phyloP scores from a whole-genome alignment of 495 filamentous ascomycete genomes.

The Annulohypoxylon nitens region DNA sequence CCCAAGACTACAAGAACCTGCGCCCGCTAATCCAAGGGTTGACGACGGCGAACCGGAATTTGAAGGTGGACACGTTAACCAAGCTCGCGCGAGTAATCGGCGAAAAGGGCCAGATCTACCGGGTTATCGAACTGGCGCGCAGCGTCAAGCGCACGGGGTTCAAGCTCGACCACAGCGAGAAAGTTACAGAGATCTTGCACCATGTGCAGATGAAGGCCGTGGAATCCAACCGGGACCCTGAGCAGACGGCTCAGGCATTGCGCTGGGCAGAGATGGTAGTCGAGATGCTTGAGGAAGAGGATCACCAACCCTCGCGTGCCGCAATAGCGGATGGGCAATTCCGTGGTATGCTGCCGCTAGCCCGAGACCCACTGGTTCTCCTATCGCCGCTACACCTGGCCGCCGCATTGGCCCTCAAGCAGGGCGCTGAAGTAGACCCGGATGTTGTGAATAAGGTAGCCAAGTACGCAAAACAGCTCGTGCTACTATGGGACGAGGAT shows the following conservation, averaged over 20 bases:
- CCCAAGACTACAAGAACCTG: conserved; percentile 72
- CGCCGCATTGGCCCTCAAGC: conserved; percentile 50
- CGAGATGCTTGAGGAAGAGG: conserved; percentile 63
- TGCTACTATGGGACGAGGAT: conserved; percentile 54
- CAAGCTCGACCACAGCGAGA: conserved; percentile 55
- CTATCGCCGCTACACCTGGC: conserved; percentile 56
- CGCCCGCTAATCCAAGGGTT: conserved; percentile 70
- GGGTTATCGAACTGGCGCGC: conserved; percentile 68
- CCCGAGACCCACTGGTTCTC: conserved; percentile 57
- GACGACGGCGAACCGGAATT: conserved; percentile 54
- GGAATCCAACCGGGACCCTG: conserved; percentile 56
- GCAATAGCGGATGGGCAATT: background rate
- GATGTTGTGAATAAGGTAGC: conserved; percentile 42
- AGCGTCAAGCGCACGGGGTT: conserved; percentile 64
- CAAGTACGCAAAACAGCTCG: conserved; percentile 54
- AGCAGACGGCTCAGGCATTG: conserved; percentile 54
- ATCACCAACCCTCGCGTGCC: conserved; percentile 49
- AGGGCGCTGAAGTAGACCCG: conserved; percentile 43
- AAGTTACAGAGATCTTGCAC: conserved; percentile 64
- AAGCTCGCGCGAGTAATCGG: conserved; percentile 60
- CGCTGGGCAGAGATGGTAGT: conserved; percentile 63
- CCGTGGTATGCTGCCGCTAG: conserved; percentile 41
- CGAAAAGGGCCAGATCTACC: conserved; percentile 55
- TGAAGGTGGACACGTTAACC: conserved; percentile 50
- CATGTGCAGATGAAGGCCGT: conserved; percentile 64